Evolutionary conservation across 2,329 filamentous ascomycete species (phyloP), one percentile per base, ranked within the genome.

Genomic region (Ceratocystis variospora): DNA sequence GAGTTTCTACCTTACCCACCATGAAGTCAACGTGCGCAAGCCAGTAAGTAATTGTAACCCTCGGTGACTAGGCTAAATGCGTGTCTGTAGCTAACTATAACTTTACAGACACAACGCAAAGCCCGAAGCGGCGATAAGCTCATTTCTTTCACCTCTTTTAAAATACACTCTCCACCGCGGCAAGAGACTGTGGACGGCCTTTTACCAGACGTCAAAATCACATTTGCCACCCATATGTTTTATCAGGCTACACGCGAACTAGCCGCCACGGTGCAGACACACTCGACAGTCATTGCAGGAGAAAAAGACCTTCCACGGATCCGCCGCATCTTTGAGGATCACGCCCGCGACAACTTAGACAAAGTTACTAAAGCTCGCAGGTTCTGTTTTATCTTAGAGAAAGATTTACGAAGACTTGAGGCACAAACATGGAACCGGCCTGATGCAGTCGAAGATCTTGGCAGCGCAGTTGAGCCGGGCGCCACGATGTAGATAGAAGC

Each of bases 371-470:
- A 55, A 6, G 65, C 63, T 2, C 67, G 67, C n/a, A 68, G 66
- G 63, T 67, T 69, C 37, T 66, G 57, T 45, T 64, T 67, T 61
- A 46, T 68, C 31, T 10, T 92, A 73, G 81, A 87, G 72, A 76
- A 80, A 63, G 82, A 83, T 28, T 83, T 80, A 72, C 70, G 70
- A 62, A 75, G 75, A 46, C 74, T 96, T 59, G 92, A 96, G 77
- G 79, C 78, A 71, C 79, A 80, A 67, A 90, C 87, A 41, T 96
- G 91, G 90, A 82, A 92, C 74, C 78, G 84, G 67, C 74, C 77
- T 45, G 87, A 83, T 73, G 89, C 89, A 1, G 82, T 87, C 33
- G 89, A 94, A 73, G 87, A 90, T 73, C 73, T 86, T 67, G 85
- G 85, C 45, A 68, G 67, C 55, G 68, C 65, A 33, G 53, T 46